Evolutionary conservation across 192 early-diverging fungal species (phyloP), one percentile per base, ranked within the genome.

Genomic region (Funneliformis mosseae): DNA sequence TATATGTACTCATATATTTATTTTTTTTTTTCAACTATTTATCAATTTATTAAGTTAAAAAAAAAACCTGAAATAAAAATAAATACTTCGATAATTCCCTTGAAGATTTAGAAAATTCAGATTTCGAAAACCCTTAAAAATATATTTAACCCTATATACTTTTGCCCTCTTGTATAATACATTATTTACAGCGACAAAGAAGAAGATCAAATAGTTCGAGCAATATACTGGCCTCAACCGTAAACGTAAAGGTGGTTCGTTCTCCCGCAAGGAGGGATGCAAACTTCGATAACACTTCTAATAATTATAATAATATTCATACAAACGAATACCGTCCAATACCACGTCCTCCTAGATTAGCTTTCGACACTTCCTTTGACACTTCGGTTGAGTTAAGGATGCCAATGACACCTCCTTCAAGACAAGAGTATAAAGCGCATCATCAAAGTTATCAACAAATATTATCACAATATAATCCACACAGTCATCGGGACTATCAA

Each of bases 121-220:
- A 3, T 33, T 33, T 33, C 33, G 33, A 33, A 33, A 33, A 33
- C 33, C 33, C n/a, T n/a, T 33, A 33, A 33, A 33, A 33, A 33
- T 33, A 33, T 33, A 33, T 33, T 33, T 33, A 33, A 33, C 33
- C 9, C 9, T 46, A 10, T 48, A 2, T 12, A 12, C 12, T 48
- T 48, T 46, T 46, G 9, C 9, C 1, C 9, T 12, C 46, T 3
- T 48, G 33, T 33, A 33, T 33, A 33, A 33, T 33, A 33, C 43
- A 45, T 45, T 9, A 48, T 2, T 9, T 48, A 63, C n/a, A 78
- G 77, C 63, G 61, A 69, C 77, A 33, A 68, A 63, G 77, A 33
- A 46, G 77, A 78, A 67, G 77, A 68, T 78, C 64, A 39, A 78
- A 68, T 68, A 78, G 64, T 78, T 78, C 77, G 68, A 69, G 43